Percentiles rank a stretch among this genome's conserved stretches.
phyloP scores from a whole-genome alignment of 495 filamentous ascomycete species.

The Cercophora newfieldiana region DNA sequence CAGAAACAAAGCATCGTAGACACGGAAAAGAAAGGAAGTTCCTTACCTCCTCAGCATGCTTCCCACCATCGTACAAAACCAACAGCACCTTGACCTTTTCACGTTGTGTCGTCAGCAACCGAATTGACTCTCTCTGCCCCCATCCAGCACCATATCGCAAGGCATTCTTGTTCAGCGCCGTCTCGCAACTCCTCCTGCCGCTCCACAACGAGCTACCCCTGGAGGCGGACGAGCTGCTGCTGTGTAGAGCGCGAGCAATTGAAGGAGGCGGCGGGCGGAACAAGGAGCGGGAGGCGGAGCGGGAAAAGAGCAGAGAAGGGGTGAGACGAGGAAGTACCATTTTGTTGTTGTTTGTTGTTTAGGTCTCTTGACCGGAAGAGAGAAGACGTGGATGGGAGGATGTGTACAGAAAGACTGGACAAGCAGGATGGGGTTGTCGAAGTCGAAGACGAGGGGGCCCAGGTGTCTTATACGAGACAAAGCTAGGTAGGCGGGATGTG shows the following conservation, averaged over 20 bases:
- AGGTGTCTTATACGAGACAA: not conserved
- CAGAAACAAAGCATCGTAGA: too few species aligned
- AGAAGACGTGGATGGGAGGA: not conserved
- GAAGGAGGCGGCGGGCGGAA: conserved; percentile 28
- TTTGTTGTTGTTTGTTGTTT: conserved; percentile 37
- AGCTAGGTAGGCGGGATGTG: not conserved
- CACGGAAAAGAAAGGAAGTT: conserved; percentile 11
- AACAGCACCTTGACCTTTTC: conserved; percentile 60
- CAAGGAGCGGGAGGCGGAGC: conserved; percentile 25
- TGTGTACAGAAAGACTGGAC: too few species aligned
- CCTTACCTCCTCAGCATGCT: conserved; percentile 53
- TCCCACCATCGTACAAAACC: conserved; percentile 57
- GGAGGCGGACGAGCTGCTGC: not conserved
- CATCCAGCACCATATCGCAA: not conserved
- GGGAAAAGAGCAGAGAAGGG: conserved; percentile 31
- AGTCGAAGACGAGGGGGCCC: not conserved
- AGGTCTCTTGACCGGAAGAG: not conserved
- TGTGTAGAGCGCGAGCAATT: conserved; percentile 2
- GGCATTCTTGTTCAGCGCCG: not conserved
- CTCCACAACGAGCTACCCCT: not conserved
- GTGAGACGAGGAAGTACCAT: conserved; percentile 52
- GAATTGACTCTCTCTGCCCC: conserved; percentile 17
- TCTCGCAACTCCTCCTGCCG: not conserved
- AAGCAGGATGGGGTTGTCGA: too few species aligned
- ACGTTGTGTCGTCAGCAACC: conserved; percentile 48